Conservation (phyloP, 495 filamentous ascomycete species). For the Daldinia concentrica region DNA sequence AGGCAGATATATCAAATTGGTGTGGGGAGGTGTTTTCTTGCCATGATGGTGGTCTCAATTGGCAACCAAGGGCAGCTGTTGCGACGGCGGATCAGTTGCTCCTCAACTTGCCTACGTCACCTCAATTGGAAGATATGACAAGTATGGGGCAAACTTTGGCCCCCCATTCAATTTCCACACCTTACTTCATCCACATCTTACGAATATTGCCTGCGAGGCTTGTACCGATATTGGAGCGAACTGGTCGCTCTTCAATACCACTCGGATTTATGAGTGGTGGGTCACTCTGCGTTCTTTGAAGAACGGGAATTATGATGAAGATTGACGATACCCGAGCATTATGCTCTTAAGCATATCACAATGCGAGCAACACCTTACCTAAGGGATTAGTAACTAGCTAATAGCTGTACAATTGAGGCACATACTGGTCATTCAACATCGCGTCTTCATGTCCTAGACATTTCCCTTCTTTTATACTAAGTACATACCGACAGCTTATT, state of each 20-base stretch:
- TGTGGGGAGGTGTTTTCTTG: conserved; percentile 24
- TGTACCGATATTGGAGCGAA: conserved; percentile 19
- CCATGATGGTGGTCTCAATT: conserved; percentile 21
- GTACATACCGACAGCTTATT: neutral
- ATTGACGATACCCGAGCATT: conserved; percentile 42
- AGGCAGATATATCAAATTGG: conserved; percentile 22
- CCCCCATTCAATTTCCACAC: conserved; percentile 23
- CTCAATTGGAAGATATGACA: conserved; percentile 12
- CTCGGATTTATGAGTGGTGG: conserved; percentile 20
- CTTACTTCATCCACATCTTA: conserved; percentile 23
- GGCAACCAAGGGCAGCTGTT: conserved; percentile 17
- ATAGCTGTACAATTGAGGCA: conserved; percentile 32
- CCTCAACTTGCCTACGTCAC: conserved; percentile 18
- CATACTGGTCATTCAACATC: conserved; percentile 16
- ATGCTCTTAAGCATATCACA: conserved; percentile 32
- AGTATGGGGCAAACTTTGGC: conserved; percentile 15
- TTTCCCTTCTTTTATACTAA: conserved; percentile 5
- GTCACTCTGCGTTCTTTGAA: conserved; percentile 13
- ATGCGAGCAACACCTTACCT: conserved; percentile 33
- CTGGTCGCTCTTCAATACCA: conserved; percentile 24
- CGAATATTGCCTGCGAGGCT: conserved; percentile 27
- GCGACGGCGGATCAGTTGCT: conserved; percentile 20
- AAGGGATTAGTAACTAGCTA: conserved; percentile 31
- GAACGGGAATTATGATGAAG: conserved; percentile 32
- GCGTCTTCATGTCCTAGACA: conserved; percentile 18